Conservation (phyloP, 352 stramenopile genomes). For the Globisporangium perplexum region DNA sequence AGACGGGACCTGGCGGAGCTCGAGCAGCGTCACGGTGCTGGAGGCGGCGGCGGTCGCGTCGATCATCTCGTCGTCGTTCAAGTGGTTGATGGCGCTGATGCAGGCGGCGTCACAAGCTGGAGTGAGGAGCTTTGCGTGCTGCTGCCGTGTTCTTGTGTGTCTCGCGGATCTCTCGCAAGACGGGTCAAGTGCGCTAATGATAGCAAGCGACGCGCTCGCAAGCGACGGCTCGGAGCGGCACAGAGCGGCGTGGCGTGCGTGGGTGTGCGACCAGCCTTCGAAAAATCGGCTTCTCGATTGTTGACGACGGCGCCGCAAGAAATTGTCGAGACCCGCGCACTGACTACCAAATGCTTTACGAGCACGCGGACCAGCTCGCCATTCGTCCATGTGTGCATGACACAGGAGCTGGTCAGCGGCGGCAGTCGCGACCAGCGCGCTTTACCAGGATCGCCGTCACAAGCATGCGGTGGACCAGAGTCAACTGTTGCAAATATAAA, state of each 20-base stretch:
- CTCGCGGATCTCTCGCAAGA: neutral
- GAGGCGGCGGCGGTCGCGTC: constrained; percentile 32
- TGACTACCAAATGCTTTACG: no score
- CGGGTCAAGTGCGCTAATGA: constrained; percentile 1
- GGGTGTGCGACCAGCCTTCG: neutral
- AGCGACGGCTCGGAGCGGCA: no score
- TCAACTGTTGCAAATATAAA: no score
- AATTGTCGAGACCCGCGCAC: neutral
- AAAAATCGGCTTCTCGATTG: neutral
- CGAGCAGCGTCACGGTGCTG: constrained; percentile 49
- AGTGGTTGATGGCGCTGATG: neutral
- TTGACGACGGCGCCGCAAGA: neutral
- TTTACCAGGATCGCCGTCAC: no score
- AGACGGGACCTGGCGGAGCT: constrained; percentile 45
- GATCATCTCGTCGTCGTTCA: constrained; percentile 4
- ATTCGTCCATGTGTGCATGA: no score
- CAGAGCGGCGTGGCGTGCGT: neutral
- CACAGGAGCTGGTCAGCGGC: no score
- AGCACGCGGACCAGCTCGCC: no score
- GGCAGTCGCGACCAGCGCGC: no score
- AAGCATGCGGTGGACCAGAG: no score
- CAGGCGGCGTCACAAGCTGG: neutral
- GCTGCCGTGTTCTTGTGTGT: no score
- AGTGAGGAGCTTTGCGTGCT: neutral
- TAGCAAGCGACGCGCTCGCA: neutral